A percentile compares a stretch with the other conserved stretches of the same genome.
Evolutionary conservation across 495 filamentous ascomycete species (phyloP).

Genomic region (Hypoxylon fuscum): DNA sequence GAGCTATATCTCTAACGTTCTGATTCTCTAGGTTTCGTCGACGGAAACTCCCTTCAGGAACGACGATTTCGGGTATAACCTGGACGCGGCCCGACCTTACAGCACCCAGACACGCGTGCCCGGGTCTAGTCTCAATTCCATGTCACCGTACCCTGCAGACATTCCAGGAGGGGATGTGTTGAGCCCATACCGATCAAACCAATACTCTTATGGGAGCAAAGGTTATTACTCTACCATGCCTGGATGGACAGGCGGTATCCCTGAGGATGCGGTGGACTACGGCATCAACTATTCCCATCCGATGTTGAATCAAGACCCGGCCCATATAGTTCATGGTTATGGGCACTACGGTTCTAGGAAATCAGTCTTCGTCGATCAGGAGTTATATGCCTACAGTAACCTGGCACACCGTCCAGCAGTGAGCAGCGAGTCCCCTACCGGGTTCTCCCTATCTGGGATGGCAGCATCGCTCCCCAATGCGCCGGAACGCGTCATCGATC

Average conservation of each 20-base stretch:
- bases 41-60: slow-evolving; percentile 54
- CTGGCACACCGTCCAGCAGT: slow-evolving; percentile 50
- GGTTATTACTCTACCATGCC: slow-evolving; percentile 47
- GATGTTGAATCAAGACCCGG: slow-evolving; percentile 45
- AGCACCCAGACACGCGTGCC: slow-evolving; percentile 46
- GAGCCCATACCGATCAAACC: slow-evolving; percentile 42
- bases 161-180: slow-evolving; percentile 42
- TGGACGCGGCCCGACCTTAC: slow-evolving; percentile 50
- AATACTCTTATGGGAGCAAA: slow-evolving; percentile 48
- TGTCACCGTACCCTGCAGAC: slow-evolving; percentile 42
- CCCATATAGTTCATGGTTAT: slow-evolving; percentile 43
- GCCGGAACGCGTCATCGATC: slow-evolving; percentile 52
- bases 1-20: slow-evolving; percentile 26
- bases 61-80: slow-evolving; percentile 51
- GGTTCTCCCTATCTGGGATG: slow-evolving; percentile 51
- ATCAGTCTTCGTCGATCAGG: slow-evolving; percentile 47
- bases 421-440: slow-evolving; percentile 40
- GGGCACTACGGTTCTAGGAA: slow-evolving; percentile 43
- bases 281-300: slow-evolving; percentile 44
- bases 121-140: slow-evolving; percentile 29
- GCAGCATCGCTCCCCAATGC: slow-evolving; percentile 50
- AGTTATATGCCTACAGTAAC: slow-evolving; percentile 39
- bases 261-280: slow-evolving; percentile 55
- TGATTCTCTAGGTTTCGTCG: slow-evolving; percentile 55
- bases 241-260: slow-evolving; percentile 45